Base-by-base conservation (phyloP, 768 basidiomycete species). In the Tricholomella constricta region DNA sequence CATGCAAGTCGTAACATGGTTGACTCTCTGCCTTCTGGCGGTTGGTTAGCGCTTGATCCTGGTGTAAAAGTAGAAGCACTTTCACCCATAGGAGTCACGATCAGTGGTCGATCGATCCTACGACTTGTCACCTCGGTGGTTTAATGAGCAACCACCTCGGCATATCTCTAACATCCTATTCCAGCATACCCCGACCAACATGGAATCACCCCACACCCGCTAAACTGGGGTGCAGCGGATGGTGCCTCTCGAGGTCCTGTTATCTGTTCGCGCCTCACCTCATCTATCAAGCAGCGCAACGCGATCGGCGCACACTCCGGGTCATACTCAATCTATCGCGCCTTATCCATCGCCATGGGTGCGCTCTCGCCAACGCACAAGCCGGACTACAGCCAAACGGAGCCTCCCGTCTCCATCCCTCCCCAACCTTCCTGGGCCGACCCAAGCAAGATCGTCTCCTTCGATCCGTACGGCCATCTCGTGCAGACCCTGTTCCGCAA, bases 391-490 rank as follows among this genome's bases (percentile, higher is more conserved):
- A 75, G 79, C 38, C 78, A 83, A 65, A 94, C 93, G 0, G 86
- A 95, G 65, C 95, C 95, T 0, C 90, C 94, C 0, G 83, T 97
- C 27, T 68, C 78, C 32, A 84, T 97, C 56, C 87, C 85, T 11
- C 86, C 84, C 14, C 84, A 90, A 58, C 83, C 87, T 0, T 69
- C 83, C 4, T 98, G 95, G 95, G 81, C 70, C 37, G 83, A 89
- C 60, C 78, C 84, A 5, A 55, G 53, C 46, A 91, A 91, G 80
- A 94, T 98, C 62, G 94, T 96, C 35, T 85, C 86, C 4, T 88
- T 98, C 66, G 95, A 98, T 62, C 95, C 95, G 0, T 97, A 86
- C 83, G 95, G 95, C 2, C 94, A 96, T 62, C 73, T 96, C 46
- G 89, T 87, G 0, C 91, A 88, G 4, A 79, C 79, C 23, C 81